Evolutionary conservation across 2,329 filamentous ascomycete species (phyloP).

Genomic region (Stachybotrys chartarum): DNA sequence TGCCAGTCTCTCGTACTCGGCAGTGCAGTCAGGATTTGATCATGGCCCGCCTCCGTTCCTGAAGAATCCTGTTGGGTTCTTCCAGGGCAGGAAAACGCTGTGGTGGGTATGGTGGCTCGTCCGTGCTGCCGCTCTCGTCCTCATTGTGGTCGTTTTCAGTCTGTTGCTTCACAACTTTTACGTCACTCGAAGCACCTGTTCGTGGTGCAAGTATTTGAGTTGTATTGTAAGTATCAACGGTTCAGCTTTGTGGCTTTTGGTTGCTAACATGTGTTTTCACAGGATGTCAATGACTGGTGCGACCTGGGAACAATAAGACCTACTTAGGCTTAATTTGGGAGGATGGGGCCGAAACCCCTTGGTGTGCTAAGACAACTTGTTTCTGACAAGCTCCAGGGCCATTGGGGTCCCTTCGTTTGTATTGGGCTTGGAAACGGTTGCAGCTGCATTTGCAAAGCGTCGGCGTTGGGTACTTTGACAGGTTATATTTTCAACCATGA

Average conservation of each 20-base stretch:
- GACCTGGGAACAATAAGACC: conserved; percentile 33
- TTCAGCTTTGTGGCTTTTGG: not conserved
- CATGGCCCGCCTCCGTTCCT: conserved; percentile 47
- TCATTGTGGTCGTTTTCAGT: conserved; percentile 80
- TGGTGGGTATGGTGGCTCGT: conserved; percentile 99
- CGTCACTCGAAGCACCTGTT: conserved; percentile 64
- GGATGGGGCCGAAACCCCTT: too few species aligned
- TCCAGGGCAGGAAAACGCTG: conserved; percentile 82
- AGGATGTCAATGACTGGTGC: conserved; percentile 64
- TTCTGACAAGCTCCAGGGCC: too few species aligned
- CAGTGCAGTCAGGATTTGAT: conserved; percentile 47
- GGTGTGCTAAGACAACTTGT: too few species aligned
- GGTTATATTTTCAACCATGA: not conserved
- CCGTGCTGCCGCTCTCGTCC: conserved; percentile 67
- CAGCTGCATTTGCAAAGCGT: conserved; percentile 20
- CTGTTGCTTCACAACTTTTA: conserved; percentile 90
- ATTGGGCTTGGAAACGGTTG: not conserved
- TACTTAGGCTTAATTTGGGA: too few species aligned
- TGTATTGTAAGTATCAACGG: conserved; percentile 65
- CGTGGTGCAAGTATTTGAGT: conserved; percentile 92
- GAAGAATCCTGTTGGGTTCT: conserved; percentile 67
- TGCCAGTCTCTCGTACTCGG: conserved; percentile 62
- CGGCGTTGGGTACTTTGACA: conserved; percentile 18
- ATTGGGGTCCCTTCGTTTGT: too few species aligned
- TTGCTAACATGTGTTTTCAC: conserved; percentile 12